Base-by-base conservation (phyloP, 805 yeast genomes). In the Suhomyces sp. region DNA sequence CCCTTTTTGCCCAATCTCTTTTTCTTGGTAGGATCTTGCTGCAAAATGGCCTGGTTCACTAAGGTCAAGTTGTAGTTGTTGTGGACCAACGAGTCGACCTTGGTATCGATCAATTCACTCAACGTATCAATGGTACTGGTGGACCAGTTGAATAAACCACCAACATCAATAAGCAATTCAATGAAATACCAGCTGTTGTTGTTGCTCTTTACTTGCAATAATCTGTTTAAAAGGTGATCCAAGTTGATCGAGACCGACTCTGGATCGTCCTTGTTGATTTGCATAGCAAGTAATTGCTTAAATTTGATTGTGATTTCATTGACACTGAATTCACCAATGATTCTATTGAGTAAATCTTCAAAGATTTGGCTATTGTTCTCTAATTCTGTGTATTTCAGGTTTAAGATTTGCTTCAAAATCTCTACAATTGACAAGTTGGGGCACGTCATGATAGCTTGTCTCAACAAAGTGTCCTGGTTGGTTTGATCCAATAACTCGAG, bases 361-460 rank as follows among this genome's bases (percentile, higher is more conserved):
- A 87, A 85, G 40, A 87, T 79, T 10, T 47, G 20, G 31, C 20
- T 22, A 35, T 33, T 20, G 12, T 20, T 89, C 44, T 81, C 85
- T 5, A 44, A 51, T 13, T 51, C 61, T 6, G 48, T 51, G 12
- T 79, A 82, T 10, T 76, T 72, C 12, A 74, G 49, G 47, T 59
- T 68, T 51, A 82, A 73, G 47, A 91, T 73, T 52, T 87, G 90
- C 6, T 68, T 64, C 39, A 89, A 70, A 22, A 92, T 73, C 53
- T 88, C 96, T 4, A 67, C 66, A 45, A 87, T 76, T 7, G 87
- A 78, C 39, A 91, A 69, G 51, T 84, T 83, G 5, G 88, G 85
- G 54, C 94, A 87, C 0, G 94, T 85, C 12, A 85, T 87, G 47
- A 90, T 80, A 1, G 96, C 93, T 66, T 88, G 96, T 68, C 90